Evolutionary conservation across 2,329 filamentous ascomycete species (phyloP).

Genomic region (Xylaria sp.): DNA sequence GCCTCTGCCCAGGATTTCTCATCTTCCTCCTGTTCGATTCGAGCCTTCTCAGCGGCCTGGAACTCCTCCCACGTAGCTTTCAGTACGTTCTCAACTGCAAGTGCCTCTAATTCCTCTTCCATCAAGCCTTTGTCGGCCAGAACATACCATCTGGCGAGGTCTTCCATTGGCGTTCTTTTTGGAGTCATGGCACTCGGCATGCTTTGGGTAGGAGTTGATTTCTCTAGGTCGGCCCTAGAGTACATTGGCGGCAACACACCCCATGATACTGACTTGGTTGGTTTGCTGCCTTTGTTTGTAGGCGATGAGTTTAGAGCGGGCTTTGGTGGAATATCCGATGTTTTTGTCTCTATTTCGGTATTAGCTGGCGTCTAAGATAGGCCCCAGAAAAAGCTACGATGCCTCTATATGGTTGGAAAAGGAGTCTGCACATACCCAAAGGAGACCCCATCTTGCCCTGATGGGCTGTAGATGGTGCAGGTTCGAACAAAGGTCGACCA

Average conservation of each 20-base stretch:
- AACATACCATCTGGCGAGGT: constrained; percentile 62
- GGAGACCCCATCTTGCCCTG: not conserved
- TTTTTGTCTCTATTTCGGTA: not conserved
- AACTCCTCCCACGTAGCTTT: constrained; percentile 49
- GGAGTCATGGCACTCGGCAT: constrained; percentile 9
- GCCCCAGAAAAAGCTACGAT: not conserved
- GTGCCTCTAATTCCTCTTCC: constrained; percentile 53
- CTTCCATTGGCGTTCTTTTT: constrained; percentile 51
- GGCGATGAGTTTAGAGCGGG: not conserved
- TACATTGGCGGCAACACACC: not conserved
- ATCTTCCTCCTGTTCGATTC: constrained; percentile 54
- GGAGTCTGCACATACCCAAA: constrained; percentile 13
- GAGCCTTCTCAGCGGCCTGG: constrained; percentile 49
- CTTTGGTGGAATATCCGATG: not conserved
- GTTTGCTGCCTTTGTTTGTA: not conserved
- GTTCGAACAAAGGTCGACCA: not conserved
- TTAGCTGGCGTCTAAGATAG: constrained; percentile 3
- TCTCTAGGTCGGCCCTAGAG: not conserved
- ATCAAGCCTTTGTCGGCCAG: constrained; percentile 59
- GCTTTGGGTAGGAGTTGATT: not conserved
- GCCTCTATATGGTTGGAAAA: not conserved
- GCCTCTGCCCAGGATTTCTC: constrained; percentile 53
- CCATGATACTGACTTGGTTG: not conserved
- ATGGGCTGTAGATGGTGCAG: not conserved
- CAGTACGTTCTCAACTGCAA: constrained; percentile 53